These are phyloP conservation scores for Benincasa hispida DNA, from an alignment of 306 rosid genomes.

Conservation along the genomic window DNA sequence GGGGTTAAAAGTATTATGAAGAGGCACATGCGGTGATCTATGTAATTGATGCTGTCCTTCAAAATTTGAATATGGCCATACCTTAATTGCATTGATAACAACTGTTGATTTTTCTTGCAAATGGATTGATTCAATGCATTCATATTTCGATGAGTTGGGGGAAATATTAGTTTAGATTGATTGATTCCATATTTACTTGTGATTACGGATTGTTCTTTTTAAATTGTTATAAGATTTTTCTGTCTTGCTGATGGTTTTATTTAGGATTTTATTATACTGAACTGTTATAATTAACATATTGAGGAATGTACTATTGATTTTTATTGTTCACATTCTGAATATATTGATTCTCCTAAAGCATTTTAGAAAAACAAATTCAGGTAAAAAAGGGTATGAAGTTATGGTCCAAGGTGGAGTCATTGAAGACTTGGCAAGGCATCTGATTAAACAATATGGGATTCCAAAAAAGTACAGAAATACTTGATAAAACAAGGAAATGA, in stretches of 20 bases:
- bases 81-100: too few relatives aligned
- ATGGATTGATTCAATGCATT: too few relatives aligned
- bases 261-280: too few relatives aligned
- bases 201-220: too few relatives aligned
- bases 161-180: too few relatives aligned
- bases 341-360: neutral
- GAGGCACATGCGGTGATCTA: slow-evolving; percentile 92
- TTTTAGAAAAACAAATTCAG: slow-evolving; percentile 21
- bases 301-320: too few relatives aligned
- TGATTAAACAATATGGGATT: slow-evolving; percentile 80
- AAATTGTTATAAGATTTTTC: too few relatives aligned
- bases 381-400: slow-evolving; percentile 84
- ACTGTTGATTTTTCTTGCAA: too few relatives aligned
- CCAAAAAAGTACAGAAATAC: slow-evolving; percentile 87
- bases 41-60: slow-evolving; percentile 86
- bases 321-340: neutral
- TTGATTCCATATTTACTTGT: too few relatives aligned
- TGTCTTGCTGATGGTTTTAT: too few relatives aligned
- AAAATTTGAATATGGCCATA: slow-evolving; percentile 84
- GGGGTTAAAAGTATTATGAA: slow-evolving; percentile 93
- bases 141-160: too few relatives aligned
- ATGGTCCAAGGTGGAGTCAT: slow-evolving; percentile 93
- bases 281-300: too few relatives aligned
- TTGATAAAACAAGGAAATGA: slow-evolving; percentile 66
- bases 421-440: slow-evolving; percentile 67